Evolutionary conservation across 352 stramenopile genomes (phyloP).

Genomic region (Phytophthora cryptogea): DNA sequence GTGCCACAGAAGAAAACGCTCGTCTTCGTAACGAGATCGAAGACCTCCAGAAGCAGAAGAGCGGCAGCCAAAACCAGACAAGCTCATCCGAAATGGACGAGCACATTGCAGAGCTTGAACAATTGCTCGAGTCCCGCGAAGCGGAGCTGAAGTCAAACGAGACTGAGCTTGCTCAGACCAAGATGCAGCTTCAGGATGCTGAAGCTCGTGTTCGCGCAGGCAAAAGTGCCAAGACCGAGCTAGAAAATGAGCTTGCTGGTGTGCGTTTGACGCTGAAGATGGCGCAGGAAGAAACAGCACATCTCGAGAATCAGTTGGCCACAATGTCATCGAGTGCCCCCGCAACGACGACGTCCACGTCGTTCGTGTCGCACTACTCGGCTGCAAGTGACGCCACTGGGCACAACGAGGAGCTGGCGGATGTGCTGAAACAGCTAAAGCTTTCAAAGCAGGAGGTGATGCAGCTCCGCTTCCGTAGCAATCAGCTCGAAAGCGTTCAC

Average conservation of each 20-base stretch:
- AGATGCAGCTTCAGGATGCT: conserved; percentile 35
- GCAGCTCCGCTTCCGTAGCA: conserved; percentile 83
- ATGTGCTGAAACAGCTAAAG: conserved; percentile 80
- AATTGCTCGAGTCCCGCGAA: conserved; percentile 28
- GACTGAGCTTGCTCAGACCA: conserved; percentile 23
- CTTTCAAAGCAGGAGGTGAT: conserved; percentile 80
- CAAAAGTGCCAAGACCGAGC: conserved; percentile 11
- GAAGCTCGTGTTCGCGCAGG: conserved; percentile 15
- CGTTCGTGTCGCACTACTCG: conserved; percentile 33
- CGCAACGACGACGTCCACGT: conserved; percentile 23
- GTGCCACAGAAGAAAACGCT: conserved; percentile 57
- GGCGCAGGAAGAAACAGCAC: conserved; percentile 31
- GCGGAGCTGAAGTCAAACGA: conserved; percentile 25
- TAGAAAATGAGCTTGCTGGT: conserved; percentile 31
- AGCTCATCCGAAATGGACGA: conserved; percentile 15
- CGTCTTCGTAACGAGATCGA: conserved; percentile 46
- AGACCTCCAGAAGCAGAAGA: conserved; percentile 25
- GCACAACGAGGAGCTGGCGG: conserved; percentile 50
- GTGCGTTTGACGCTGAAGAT: conserved; percentile 35
- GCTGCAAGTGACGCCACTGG: conserved; percentile 20
- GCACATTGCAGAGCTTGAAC: conserved; percentile 25
- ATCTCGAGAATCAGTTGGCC: conserved; percentile 56
- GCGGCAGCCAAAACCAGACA: conserved; percentile 7
- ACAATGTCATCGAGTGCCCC: conserved; percentile 22
- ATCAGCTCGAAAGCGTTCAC: conserved; percentile 72